Percentiles rank a stretch among this genome's conserved stretches.
These are phyloP conservation scores for Morella rubra DNA, from an alignment of 306 rosid genomes.

Conservation along the genomic window DNA sequence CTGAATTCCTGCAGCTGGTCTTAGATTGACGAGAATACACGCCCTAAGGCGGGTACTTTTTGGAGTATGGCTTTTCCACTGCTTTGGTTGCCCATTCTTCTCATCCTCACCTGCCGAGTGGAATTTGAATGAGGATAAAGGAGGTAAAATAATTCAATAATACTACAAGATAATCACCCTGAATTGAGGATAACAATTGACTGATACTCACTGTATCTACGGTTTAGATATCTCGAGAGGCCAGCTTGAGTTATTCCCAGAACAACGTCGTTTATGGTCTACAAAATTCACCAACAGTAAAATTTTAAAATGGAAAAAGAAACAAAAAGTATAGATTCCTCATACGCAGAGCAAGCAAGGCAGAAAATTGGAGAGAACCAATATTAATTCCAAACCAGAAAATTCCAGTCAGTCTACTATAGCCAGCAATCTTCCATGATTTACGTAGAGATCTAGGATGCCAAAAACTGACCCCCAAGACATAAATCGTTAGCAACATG, in stretches of 20 bases:
- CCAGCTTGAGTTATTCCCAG: conserved; percentile 70
- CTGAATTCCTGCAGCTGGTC: conserved; percentile 60
- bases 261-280: conserved; percentile 68
- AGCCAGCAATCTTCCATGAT: too few relatives aligned
- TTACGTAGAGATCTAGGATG: too few relatives aligned
- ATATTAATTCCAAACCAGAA: neutral
- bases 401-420: too few relatives aligned
- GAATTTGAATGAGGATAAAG: neutral
- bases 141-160: too few relatives aligned
- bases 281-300: conserved; percentile 17
- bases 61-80: conserved; percentile 15
- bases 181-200: neutral
- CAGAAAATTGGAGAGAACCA: too few relatives aligned
- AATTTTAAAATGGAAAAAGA: neutral
- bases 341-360: too few relatives aligned
- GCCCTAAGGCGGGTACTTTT: conserved; percentile 49
- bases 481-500: too few relatives aligned
- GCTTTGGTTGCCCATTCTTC: conserved; percentile 20
- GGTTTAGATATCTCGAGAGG: conserved; percentile 48
- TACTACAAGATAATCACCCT: too few relatives aligned
- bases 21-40: conserved; percentile 46
- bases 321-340: neutral
- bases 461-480: too few relatives aligned
- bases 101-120: conserved; percentile 13
- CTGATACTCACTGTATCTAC: conserved; percentile 42